Evolutionary conservation across 164 flowering plant genomes (phyloP), one percentile per base, ranked within the genome.

Genomic region (Stephania cephalantha): DNA sequence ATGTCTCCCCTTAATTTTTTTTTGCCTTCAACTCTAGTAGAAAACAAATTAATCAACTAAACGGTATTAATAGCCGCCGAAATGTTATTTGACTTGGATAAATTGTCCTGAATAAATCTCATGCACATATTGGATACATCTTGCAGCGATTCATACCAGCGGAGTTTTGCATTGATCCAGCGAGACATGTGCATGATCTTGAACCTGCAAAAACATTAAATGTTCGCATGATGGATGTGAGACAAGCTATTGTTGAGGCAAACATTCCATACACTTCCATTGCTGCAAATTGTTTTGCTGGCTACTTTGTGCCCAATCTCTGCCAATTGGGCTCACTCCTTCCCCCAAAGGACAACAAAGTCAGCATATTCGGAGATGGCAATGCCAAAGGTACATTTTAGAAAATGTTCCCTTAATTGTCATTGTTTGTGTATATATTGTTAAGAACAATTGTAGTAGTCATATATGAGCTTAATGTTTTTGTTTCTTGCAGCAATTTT

Each of bases 121-220:
- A 31, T 3, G 35, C 35, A 3, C 35, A 31, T 31, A 31, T 31
- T 3, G 35, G 35, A 31, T 31, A 31, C 3, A 31, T 50, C 35
- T 31, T 72, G 66, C 35, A 75, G 79, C 63, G 79, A 18, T 77
- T 77, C 45, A 66, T 77, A 22, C 86, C 86, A 1, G 82, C 86
- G 2, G 86, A 84, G 46, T 82, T 78, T 69, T 83, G 86, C 11
- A 68, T 78, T 70, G 85, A 84, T 30, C 82, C 81, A 4, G 82
- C 81, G 7, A 73, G 76, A 73, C 80, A 79, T 81, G 79, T 74
- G 50, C 80, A 81, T 55, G 78, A 76, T 3, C 69, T 81, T 11
- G 58, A 74, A 11, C 83, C 83, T 0, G 80, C 80, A 11, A 69
- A 20, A 11, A 46, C 46, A 29, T 11, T 44, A 71, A 11, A 17